Percentiles rank a stretch among this genome's conserved stretches.
phyloP scores from a whole-genome alignment of 2,329 filamentous ascomycete genomes.

The Cercospora sp. region DNA sequence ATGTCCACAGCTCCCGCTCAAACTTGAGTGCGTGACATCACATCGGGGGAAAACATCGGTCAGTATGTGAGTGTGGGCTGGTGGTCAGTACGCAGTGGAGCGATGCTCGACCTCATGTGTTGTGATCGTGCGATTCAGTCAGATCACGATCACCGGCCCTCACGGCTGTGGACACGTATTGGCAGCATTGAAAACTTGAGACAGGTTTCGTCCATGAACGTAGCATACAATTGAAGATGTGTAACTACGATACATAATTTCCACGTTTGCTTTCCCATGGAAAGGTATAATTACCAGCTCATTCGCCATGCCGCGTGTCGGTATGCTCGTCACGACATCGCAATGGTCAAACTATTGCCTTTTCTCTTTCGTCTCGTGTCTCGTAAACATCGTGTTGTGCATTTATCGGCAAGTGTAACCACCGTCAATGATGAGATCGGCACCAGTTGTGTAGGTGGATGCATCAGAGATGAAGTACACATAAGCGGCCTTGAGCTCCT shows the following conservation, averaged over 20 bases:
- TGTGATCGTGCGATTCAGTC: neutral
- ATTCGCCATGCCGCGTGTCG: neutral
- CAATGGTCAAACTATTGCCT: neutral
- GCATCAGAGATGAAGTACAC: constrained; percentile 57
- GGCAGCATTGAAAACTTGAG: neutral
- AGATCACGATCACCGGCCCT: neutral
- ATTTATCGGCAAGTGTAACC: constrained; percentile 46
- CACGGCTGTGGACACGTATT: neutral
- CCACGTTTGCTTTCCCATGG: neutral
- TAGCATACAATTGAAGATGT: constrained; percentile 1
- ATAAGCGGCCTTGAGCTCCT: constrained; percentile 64
- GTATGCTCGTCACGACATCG: constrained; percentile 2
- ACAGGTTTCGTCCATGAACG: neutral
- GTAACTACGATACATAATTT: constrained; percentile 13
- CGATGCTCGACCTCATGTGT: constrained; percentile 1
- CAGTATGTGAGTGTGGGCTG: neutral
- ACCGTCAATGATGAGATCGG: constrained; percentile 54
- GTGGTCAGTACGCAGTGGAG: neutral
- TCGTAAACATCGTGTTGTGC: constrained; percentile 11
- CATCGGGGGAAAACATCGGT: neutral
- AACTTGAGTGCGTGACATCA: neutral
- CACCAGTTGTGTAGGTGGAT: constrained; percentile 53
- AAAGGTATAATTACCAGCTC: neutral
- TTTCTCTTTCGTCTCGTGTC: constrained; percentile 4
- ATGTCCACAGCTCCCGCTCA: neutral